Evolutionary conservation across 345 rosid species (phyloP).

Genomic region (Adansonia digitata): DNA sequence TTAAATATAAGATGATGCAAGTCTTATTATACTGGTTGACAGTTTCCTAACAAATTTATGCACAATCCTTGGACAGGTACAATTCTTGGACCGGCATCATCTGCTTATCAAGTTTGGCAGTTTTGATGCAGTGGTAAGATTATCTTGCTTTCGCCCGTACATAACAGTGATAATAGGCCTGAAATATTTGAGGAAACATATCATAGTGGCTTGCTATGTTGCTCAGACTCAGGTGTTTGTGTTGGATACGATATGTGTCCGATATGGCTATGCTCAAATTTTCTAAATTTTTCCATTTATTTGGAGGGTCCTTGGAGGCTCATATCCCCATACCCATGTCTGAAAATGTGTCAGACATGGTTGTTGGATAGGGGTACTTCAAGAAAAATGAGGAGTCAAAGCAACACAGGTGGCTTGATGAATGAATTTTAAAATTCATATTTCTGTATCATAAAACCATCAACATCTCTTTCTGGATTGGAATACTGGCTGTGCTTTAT

Average conservation of each 20-base stretch:
- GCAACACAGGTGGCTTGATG: background rate
- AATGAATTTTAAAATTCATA: background rate
- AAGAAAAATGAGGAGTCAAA: too few species aligned
- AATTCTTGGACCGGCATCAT: constrained; percentile 93
- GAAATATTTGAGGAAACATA: background rate
- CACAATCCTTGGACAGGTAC: constrained; percentile 49
- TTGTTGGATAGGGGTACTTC: too few species aligned
- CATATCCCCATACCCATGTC: too few species aligned
- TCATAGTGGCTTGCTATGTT: too few species aligned
- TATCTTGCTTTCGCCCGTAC: constrained; percentile 15
- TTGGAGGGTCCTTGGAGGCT: too few species aligned
- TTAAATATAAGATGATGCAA: background rate
- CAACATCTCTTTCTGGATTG: background rate
- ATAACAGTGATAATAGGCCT: background rate
- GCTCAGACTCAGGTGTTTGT: too few species aligned
- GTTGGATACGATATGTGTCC: too few species aligned
- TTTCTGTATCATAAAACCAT: background rate
- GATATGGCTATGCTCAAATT: too few species aligned
- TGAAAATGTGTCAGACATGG: too few species aligned
- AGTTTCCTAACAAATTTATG: constrained; percentile 9
- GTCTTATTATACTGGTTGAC: background rate
- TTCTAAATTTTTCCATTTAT: too few species aligned
- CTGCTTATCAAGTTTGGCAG: constrained; percentile 89
- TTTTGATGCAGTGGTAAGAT: constrained; percentile 87
- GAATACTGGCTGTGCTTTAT: background rate